These are phyloP conservation scores for Alternaria novae-zelandiae DNA, from an alignment of 2,329 filamentous ascomycete species.

Conservation along the genomic window DNA sequence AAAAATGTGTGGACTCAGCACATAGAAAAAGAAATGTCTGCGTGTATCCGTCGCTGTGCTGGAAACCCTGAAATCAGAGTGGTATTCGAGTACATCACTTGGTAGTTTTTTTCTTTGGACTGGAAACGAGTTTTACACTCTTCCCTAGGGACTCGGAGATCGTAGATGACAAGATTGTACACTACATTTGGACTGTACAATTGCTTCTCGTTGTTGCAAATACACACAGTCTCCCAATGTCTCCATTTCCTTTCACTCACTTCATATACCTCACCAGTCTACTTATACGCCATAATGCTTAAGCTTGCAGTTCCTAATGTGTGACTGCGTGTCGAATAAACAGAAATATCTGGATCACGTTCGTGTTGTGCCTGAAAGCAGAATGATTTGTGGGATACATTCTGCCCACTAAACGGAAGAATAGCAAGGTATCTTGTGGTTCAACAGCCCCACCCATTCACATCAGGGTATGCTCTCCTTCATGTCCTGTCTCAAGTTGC, in stretches of 20 bases:
- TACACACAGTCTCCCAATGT: not conserved
- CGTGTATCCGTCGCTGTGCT: not conserved
- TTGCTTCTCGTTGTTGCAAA: not conserved
- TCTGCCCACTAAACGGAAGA: too few species aligned
- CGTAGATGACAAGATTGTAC: not conserved
- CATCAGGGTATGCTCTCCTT: not conserved
- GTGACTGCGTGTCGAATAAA: too few species aligned
- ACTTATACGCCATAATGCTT: not conserved
- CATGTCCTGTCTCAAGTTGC: not conserved
- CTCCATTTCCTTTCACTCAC: not conserved
- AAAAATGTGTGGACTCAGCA: not conserved
- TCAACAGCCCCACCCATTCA: not conserved
- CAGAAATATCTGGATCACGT: too few species aligned
- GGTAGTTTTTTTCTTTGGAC: not conserved
- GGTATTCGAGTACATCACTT: not conserved
- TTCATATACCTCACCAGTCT: not conserved
- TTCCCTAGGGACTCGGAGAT: not conserved
- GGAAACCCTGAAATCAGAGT: not conserved
- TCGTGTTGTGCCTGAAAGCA: too few species aligned
- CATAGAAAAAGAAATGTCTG: not conserved
- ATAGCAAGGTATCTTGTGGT: not conserved
- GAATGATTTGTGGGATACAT: too few species aligned
- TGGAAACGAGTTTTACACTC: not conserved
- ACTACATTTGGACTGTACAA: not conserved
- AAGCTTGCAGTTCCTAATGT: too few species aligned